Conservation (phyloP, 2,329 filamentous ascomycete genomes). For the Cercospora zeae-maydis region DNA sequence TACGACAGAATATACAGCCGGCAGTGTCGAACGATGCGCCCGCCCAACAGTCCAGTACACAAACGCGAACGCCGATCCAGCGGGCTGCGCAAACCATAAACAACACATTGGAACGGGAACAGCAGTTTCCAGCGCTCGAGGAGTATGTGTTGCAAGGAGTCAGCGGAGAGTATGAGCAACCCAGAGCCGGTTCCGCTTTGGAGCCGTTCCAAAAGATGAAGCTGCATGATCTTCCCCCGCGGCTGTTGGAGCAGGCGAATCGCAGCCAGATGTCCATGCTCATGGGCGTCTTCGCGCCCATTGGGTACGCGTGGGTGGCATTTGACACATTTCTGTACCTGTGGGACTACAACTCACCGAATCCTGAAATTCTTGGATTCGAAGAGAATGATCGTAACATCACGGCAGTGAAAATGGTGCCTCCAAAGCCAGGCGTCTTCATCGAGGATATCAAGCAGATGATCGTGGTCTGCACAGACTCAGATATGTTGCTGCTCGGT, state of each 20-base stretch:
- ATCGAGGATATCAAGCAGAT: constrained; percentile 80
- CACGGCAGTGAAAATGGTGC: constrained; percentile 81
- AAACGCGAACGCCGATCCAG: constrained; percentile 56
- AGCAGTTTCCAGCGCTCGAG: constrained; percentile 82
- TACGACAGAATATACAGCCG: constrained; percentile 29
- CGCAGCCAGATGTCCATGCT: constrained; percentile 79
- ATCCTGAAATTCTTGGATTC: constrained; percentile 85
- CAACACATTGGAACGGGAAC: constrained; percentile 69
- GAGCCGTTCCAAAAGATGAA: constrained; percentile 84
- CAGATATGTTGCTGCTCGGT: constrained; percentile 83
- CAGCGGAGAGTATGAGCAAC: constrained; percentile 87
- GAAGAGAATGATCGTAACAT: constrained; percentile 87
- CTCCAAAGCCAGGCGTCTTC: constrained; percentile 83
- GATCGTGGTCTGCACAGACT: constrained; percentile 80
- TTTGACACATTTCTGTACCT: constrained; percentile 95
- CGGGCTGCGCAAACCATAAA: constrained; percentile 83
- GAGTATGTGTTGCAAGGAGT: constrained; percentile 79
- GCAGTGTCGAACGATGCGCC: constrained; percentile 17
- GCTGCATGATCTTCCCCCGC: constrained; percentile 85
- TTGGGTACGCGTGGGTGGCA: constrained; percentile 92
- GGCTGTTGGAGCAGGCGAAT: constrained; percentile 90
- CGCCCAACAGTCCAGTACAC: constrained; percentile 11
- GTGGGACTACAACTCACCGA: constrained; percentile 95
- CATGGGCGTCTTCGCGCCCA: constrained; percentile 91
- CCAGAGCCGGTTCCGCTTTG: constrained; percentile 62